Evolutionary conservation across 129 eudicot species (phyloP), one percentile per base, ranked within the genome.

Genomic region (Apium graveolens): DNA sequence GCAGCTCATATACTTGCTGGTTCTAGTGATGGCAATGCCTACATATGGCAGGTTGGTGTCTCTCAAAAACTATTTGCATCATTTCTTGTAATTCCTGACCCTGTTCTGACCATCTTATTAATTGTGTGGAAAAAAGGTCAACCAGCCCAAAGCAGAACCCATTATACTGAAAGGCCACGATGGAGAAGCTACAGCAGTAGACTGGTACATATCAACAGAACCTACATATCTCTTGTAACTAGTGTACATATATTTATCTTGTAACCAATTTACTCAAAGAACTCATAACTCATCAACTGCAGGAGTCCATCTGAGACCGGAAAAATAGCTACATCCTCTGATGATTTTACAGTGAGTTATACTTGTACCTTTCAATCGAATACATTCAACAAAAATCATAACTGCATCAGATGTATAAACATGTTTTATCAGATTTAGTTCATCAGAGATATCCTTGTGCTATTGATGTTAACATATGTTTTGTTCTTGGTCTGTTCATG

Each of bases 1-100:
- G 98, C 93, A 35, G 86, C 96, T 75, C 97, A 95, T 85, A 85
- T 95, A 70, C 90, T 95, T 53, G 79, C 94, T 79, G 98, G 98
- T 62, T 95, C 98, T 16, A 89, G 96, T 78, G 97, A 95, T 77
- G 96, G 97, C 79, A 88, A 86, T 76, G 97, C 94, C 65, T 91
- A 95, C 80, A 82, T 95, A 73, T 95, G 98, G 98, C 96, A 95
- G 93, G 97, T 90, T 57, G 31, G 78, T 34, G 70, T 76, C 63
- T 63, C 53, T 70, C 17, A 34, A 63, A 1, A 32, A 11, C 27
- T 26, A 7, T 63, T 27, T 63, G 18, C 70, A 6, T 27, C 2
- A 10, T 27, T 11, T 63, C 37, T 63, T 10, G 18, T 12, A 44
- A 16, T 44, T 44, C 48, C 48, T 11, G 13, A n/a, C 70, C 37